These are phyloP conservation scores for Nicotiana sylvestris DNA, from an alignment of 257 asterid genomes.

Conservation along the genomic window DNA sequence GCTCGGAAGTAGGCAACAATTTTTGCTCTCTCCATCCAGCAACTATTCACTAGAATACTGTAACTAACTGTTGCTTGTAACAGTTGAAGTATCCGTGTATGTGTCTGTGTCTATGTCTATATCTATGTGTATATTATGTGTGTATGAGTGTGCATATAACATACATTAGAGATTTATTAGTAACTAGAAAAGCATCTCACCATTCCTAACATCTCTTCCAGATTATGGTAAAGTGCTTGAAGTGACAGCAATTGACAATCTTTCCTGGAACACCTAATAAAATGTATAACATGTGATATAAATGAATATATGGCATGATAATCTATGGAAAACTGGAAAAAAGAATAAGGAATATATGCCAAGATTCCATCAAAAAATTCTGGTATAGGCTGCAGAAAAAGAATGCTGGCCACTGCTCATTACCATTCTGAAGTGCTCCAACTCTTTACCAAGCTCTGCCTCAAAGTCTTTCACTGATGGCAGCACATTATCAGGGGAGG, in stretches of 20 bases:
- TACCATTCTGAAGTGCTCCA: slow-evolving; percentile 64
- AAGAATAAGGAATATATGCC: neutral
- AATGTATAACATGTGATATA: neutral
- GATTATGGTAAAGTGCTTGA: slow-evolving; percentile 25
- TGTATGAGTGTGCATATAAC: neutral
- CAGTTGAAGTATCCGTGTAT: neutral
- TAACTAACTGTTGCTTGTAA: neutral
- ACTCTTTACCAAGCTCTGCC: slow-evolving; percentile 42
- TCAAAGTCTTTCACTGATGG: slow-evolving; percentile 28
- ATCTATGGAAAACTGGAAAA: neutral
- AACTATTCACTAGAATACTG: neutral
- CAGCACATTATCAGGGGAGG: slow-evolving; percentile 13
- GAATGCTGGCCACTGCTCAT: neutral
- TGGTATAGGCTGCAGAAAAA: neutral
- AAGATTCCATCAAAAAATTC: neutral
- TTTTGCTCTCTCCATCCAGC: neutral
- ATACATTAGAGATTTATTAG: neutral
- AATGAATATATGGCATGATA: neutral
- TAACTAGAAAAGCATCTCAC: neutral
- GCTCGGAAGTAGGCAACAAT: neutral
- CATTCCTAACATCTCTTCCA: slow-evolving; percentile 9
- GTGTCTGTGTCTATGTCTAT: neutral
- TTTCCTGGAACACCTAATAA: slow-evolving; percentile 48
- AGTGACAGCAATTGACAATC: slow-evolving; percentile 39
- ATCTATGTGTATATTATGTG: neutral